Evolutionary conservation across 1,284 basidiomycete genomes (phyloP).

Genomic region (Boletus semigastroideus): DNA sequence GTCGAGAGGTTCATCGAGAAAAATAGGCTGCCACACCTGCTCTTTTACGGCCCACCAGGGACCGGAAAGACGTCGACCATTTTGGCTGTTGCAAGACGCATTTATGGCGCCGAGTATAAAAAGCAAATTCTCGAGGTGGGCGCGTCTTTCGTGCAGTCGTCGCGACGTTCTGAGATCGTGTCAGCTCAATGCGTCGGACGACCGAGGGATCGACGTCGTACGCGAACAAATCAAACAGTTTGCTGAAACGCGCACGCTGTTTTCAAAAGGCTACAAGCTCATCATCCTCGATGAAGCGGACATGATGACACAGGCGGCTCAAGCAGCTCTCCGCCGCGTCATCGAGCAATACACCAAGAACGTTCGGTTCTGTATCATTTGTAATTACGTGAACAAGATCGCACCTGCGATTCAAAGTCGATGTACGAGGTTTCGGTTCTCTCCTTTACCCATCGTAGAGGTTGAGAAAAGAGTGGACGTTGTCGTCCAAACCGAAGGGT

Average conservation of each 20-base stretch:
- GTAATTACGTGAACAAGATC: slow-evolving; percentile 99
- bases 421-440: slow-evolving; percentile 97
- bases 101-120: slow-evolving; percentile 81
- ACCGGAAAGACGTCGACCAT: slow-evolving; percentile 99
- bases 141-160: background rate
- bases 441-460: slow-evolving; percentile 86
- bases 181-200: slow-evolving; percentile 95
- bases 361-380: slow-evolving; percentile 99
- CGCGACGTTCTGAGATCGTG: slow-evolving; percentile 1
- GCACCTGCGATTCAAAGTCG: slow-evolving; percentile 98
- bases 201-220: slow-evolving; percentile 97
- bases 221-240: slow-evolving; percentile 99
- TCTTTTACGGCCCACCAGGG: slow-evolving; percentile 98
- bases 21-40: slow-evolving; percentile 90
- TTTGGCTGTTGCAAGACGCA: slow-evolving; percentile 90
- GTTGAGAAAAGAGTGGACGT: slow-evolving; percentile 80
- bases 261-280: slow-evolving; percentile 93
- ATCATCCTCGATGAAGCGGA: slow-evolving; percentile 99
- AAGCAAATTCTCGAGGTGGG: slow-evolving; percentile 95
- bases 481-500: slow-evolving; percentile 89
- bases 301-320: slow-evolving; percentile 99
- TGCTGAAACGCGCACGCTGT: slow-evolving; percentile 91
- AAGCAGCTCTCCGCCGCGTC: slow-evolving; percentile 92
- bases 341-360: slow-evolving; percentile 99
- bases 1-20: slow-evolving; percentile 97